Evolutionary conservation across 2,329 filamentous ascomycete genomes (phyloP), one percentile per base, ranked within the genome.

Genomic region (Aureobasidium sp.): DNA sequence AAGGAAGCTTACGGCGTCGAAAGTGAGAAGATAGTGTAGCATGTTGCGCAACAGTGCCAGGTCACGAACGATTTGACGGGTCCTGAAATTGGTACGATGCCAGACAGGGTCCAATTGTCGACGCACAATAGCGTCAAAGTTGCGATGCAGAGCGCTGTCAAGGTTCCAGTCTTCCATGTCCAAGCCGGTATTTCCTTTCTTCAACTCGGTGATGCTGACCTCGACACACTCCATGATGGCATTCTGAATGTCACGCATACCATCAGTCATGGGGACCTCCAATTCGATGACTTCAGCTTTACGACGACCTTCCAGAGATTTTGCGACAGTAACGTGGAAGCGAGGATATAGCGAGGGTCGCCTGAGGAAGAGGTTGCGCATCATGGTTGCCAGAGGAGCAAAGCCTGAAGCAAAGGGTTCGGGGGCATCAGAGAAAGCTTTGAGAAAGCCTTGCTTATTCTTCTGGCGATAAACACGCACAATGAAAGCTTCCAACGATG

Each of bases 161-260:
- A 96, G 80, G 55, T 91, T 97, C 93, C 93, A 97, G 70, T 97
- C 92, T 64, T 95, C 92, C 86, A 97, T 92, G 68, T 97, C 93
- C 7, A 99, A 79, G 2, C 91, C 92, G 1, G 86, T 83, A 70
- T 97, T 97, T 20, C 86, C 84, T 76, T 96, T 97, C 73, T 93
- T 95, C 47, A 99, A 82, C 75, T 99, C 94, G 61, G 89, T 86
- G 67, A 99, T 94, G 71, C 91, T 96, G 67, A 91, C 87, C 74
- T 97, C 93, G 20, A 99, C 92, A 71, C 94, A 99, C 72, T 97
- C 93, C 75, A 99, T 84, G 64, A 97, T 88, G 29, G 94, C 92
- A 66, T 90, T 93, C 71, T 99, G 94, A 44, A 99, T 97, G 46
- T 91, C 87, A 64, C 84, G 84, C 94, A 99, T 99, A 55, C 86